phyloP scores from a whole-genome alignment of 2,329 filamentous ascomycete species.

The Botryosphaeria agaves region DNA sequence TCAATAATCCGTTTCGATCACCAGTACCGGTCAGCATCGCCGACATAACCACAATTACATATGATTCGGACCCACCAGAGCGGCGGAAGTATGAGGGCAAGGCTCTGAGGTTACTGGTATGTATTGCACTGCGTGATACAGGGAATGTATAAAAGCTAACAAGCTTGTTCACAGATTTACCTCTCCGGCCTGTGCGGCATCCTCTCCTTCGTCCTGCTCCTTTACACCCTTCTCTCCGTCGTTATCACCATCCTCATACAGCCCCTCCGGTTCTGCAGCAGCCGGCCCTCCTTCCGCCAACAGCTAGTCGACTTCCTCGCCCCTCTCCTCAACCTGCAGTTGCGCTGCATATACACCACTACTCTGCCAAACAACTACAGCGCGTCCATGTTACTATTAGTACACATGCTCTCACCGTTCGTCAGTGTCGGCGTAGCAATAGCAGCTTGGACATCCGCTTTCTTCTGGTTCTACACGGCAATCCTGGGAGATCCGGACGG shows the following conservation, averaged over 20 bases:
- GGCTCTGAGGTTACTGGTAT: slow-evolving; percentile 25
- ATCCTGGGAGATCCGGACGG: slow-evolving; percentile 45
- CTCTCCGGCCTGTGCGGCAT: slow-evolving; percentile 36
- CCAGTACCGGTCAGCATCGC: too few relatives aligned
- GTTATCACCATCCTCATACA: slow-evolving; percentile 32
- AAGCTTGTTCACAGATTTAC: slow-evolving; percentile 23
- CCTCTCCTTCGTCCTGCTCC: slow-evolving; percentile 33
- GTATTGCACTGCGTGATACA: slow-evolving; percentile 3
- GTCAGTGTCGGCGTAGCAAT: slow-evolving; percentile 38
- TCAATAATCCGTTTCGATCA: too few relatives aligned
- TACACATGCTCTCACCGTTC: slow-evolving; percentile 38
- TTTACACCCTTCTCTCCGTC: slow-evolving; percentile 37
- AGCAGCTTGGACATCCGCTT: slow-evolving; percentile 39
- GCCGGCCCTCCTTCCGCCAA: slow-evolving; percentile 26
- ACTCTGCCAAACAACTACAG: slow-evolving; percentile 16
- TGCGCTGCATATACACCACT: slow-evolving; percentile 28
- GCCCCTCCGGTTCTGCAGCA: slow-evolving; percentile 36
- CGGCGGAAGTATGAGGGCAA: too few relatives aligned
- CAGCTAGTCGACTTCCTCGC: slow-evolving; percentile 35
- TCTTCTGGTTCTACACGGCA: slow-evolving; percentile 44
- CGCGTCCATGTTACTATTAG: slow-evolving; percentile 27
- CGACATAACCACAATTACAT: too few relatives aligned
- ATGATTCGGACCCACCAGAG: too few relatives aligned
- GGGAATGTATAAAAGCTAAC: slow-evolving; percentile 5
- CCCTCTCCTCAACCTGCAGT: slow-evolving; percentile 34